Conservation (phyloP, 202 grass and related monocot species). For the Cymbopogon flexuosus region DNA sequence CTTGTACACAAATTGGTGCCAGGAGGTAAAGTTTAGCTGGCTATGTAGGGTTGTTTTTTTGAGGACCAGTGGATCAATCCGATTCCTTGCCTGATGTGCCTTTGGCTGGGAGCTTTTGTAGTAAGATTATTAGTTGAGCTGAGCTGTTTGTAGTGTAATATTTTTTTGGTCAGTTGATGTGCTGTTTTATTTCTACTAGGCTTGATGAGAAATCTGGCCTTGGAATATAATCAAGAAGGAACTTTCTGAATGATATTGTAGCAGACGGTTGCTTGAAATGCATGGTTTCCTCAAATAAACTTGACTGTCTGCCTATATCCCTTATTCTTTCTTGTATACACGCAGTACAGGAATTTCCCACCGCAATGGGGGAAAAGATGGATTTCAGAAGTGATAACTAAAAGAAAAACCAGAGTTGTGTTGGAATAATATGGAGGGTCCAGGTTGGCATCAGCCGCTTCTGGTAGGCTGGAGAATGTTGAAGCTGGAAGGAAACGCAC, state of each 20-base stretch:
- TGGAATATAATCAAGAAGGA: neutral
- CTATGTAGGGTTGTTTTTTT: slow-evolving; percentile 2
- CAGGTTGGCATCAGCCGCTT: neutral
- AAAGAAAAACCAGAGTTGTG: neutral
- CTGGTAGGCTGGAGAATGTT: slow-evolving; percentile 31
- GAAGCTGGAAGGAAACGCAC: slow-evolving; percentile 41
- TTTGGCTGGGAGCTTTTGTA: neutral
- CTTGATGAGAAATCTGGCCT: neutral
- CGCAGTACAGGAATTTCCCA: slow-evolving; percentile 8
- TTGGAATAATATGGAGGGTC: neutral
- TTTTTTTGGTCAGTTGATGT: neutral
- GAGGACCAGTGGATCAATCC: neutral
- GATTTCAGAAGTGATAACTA: neutral
- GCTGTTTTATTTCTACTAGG: neutral
- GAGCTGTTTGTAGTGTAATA: neutral
- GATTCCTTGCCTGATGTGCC: neutral
- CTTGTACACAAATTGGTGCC: slow-evolving; percentile 1
- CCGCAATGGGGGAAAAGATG: neutral
- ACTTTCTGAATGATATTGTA: neutral
- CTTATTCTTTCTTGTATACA: neutral
- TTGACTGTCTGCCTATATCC: neutral
- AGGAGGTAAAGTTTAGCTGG: slow-evolving; percentile 5
- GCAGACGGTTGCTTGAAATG: neutral
- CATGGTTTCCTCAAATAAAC: neutral
- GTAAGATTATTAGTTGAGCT: slow-evolving; percentile 1